Evolutionary conservation across 2,329 filamentous ascomycete genomes (phyloP).

Genomic region (Madurella mycetomatis): DNA sequence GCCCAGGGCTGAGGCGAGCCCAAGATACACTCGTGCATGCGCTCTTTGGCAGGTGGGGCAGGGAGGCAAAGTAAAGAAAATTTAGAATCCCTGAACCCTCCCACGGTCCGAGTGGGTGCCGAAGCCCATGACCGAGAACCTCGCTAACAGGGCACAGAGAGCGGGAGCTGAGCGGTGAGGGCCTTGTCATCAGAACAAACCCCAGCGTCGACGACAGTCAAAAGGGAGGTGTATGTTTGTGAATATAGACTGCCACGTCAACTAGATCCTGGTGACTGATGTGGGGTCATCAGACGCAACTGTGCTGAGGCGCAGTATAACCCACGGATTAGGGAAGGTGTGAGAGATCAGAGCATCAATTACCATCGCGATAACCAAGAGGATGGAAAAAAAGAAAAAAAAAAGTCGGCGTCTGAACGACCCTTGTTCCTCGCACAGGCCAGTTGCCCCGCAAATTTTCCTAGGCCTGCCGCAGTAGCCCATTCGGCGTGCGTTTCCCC

Average conservation of each 20-base stretch:
- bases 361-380: too few species aligned
- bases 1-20: not conserved
- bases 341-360: too few species aligned
- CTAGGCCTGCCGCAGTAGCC: constrained; percentile 5
- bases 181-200: not conserved
- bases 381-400: not conserved
- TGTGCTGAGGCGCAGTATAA: too few species aligned
- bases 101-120: constrained; percentile 10
- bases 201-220: not conserved
- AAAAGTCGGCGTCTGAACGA: constrained; percentile 3
- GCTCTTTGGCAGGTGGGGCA: constrained; percentile 11
- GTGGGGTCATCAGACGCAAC: too few species aligned
- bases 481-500: constrained; percentile 19
- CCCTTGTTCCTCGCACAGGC: constrained; percentile 15
- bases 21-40: not conserved
- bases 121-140: constrained; percentile 11
- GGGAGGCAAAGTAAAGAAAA: constrained; percentile 14
- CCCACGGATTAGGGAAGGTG: too few species aligned
- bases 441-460: constrained; percentile 25
- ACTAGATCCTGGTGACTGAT: too few species aligned
- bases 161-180: constrained; percentile 16
- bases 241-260: not conserved
- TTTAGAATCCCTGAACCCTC: constrained; percentile 15
- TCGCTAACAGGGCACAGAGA: not conserved
- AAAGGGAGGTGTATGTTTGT: not conserved